Conservation (phyloP, 2,329 filamentous ascomycete genomes). For the Tolypocladium amazonense region DNA sequence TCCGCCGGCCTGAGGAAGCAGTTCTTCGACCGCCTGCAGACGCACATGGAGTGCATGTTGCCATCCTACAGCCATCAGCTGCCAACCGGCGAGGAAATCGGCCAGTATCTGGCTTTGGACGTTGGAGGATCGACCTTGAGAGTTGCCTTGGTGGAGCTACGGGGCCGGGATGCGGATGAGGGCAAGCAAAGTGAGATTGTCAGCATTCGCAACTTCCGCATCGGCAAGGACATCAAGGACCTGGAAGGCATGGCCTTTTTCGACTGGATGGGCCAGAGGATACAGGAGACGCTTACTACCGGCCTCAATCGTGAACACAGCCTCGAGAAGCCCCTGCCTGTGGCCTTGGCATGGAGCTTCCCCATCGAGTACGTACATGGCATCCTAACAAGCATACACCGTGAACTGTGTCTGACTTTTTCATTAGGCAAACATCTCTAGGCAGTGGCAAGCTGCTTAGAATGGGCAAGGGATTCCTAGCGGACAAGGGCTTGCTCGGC, state of each 20-base stretch:
- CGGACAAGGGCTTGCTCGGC: conserved; percentile 45
- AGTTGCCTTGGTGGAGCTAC: conserved; percentile 52
- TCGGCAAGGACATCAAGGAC: conserved; percentile 42
- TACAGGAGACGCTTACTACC: conserved; percentile 42
- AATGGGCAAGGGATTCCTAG: conserved; percentile 58
- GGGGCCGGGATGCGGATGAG: conserved; percentile 27
- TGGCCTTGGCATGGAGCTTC: conserved; percentile 60
- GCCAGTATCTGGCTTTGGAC: conserved; percentile 52
- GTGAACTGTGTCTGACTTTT: background rate
- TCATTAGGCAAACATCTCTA: conserved; percentile 50
- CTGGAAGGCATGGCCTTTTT: conserved; percentile 52
- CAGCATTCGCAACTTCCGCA: conserved; percentile 44
- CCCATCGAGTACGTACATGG: conserved; percentile 49
- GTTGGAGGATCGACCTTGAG: conserved; percentile 60
- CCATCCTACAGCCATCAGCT: conserved; percentile 56
- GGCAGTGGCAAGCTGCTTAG: conserved; percentile 45
- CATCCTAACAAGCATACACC: background rate
- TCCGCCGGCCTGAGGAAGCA: conserved; percentile 41
- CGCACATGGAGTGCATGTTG: conserved; percentile 49
- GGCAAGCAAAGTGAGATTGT: conserved; percentile 39
- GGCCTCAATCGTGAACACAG: conserved; percentile 26
- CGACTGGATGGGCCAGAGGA: conserved; percentile 55
- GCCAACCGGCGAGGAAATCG: conserved; percentile 47
- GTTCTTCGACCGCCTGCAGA: conserved; percentile 40
- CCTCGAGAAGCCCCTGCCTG: conserved; percentile 35